A percentile compares a stretch with the other conserved stretches of the same genome.
phyloP scores from a whole-genome alignment of 2,329 filamentous ascomycete genomes.

The Verruconis gallopava region DNA sequence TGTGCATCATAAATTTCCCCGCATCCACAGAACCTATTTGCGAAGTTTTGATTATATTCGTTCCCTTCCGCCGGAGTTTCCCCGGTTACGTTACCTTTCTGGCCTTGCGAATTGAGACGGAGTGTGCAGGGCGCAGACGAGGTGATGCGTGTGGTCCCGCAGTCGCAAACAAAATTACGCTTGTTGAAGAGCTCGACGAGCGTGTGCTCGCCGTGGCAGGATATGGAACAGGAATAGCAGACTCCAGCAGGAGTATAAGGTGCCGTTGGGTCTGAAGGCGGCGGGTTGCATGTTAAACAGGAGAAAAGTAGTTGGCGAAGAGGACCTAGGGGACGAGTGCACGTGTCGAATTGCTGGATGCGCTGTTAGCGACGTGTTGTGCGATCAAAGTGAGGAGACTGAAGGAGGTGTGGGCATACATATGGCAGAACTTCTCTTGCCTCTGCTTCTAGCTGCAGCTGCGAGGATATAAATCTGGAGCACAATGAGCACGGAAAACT shows the following conservation, averaged over 20 bases:
- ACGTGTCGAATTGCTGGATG: conserved; percentile 74
- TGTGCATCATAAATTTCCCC: conserved; percentile 77
- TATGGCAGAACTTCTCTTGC: conserved; percentile 91
- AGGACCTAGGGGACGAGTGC: conserved; percentile 79
- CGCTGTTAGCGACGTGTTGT: too few relatives aligned
- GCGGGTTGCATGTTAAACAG: conserved; percentile 85
- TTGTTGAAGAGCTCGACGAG: conserved; percentile 95
- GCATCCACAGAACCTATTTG: conserved; percentile 85
- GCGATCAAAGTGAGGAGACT: not conserved
- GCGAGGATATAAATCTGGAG: conserved; percentile 63
- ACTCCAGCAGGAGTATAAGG: conserved; percentile 65
- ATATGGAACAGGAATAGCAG: conserved; percentile 93
- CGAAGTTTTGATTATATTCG: conserved; percentile 91
- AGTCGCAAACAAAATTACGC: conserved; percentile 92
- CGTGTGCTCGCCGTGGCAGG: conserved; percentile 89
- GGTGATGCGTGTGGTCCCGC: conserved; percentile 71
- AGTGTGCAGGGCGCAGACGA: conserved; percentile 60
- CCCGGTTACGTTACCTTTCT: conserved; percentile 63
- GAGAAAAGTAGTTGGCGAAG: conserved; percentile 83
- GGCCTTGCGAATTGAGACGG: conserved; percentile 56
- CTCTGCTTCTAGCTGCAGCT: conserved; percentile 85
- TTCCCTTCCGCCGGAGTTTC: conserved; percentile 62
- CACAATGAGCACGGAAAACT: conserved; percentile 3
- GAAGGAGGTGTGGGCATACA: conserved; percentile 37
- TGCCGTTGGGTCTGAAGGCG: conserved; percentile 48